phyloP scores from a whole-genome alignment of 2,329 filamentous ascomycete genomes.

The Xylariomycetidae sp. region DNA sequence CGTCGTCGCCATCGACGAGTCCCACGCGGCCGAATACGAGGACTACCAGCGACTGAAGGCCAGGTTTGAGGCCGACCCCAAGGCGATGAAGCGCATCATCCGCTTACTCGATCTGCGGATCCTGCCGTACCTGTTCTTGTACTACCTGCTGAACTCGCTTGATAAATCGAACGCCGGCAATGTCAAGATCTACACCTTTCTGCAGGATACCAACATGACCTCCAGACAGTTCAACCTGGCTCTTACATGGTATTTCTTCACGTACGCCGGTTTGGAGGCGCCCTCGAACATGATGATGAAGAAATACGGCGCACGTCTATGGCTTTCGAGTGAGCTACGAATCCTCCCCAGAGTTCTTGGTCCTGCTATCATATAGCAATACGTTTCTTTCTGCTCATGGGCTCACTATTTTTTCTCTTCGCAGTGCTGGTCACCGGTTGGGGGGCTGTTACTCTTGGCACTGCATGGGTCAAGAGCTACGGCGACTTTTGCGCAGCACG shows the following conservation, averaged over 20 bases:
- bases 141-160: constrained; percentile 13
- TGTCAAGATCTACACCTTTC: constrained; percentile 13
- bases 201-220: constrained; percentile 14
- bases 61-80: constrained; percentile 4
- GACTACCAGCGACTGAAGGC: constrained; percentile 8
- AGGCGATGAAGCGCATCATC: constrained; percentile 1
- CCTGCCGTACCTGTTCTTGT: constrained; percentile 9
- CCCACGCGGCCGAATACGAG: constrained; percentile 8
- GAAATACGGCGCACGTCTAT: constrained; percentile 32
- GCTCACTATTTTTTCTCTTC: no score
- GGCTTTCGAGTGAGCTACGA: constrained; percentile 9
- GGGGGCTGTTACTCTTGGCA: constrained; percentile 10
- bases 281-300: constrained; percentile 26
- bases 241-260: constrained; percentile 28
- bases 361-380: no score
- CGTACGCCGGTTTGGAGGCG: constrained; percentile 16
- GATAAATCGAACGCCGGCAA: constrained; percentile 15
- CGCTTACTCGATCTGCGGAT: constrained; percentile 8
- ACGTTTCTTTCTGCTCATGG: no score
- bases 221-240: constrained; percentile 21
- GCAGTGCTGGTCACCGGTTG: constrained; percentile 12
- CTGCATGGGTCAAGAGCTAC: constrained; percentile 9
- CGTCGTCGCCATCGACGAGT: background rate
- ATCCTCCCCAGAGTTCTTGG: no score
- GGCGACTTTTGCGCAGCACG: constrained; percentile 10